These are phyloP conservation scores for Cryptosporidium tyzzeri DNA, from an alignment of 169 alveolate species.

Conservation along the genomic window DNA sequence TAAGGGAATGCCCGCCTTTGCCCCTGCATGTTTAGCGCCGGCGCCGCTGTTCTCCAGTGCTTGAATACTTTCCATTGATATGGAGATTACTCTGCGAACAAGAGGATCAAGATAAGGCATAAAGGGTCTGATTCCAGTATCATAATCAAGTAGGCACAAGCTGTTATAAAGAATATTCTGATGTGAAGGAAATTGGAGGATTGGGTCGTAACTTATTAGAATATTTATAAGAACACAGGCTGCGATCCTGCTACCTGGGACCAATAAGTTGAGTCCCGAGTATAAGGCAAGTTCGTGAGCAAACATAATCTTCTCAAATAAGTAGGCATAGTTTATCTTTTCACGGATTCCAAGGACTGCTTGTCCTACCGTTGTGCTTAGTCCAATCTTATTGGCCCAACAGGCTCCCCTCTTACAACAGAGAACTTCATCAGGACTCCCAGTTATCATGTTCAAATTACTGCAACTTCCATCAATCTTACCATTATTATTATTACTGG, in stretches of 20 bases:
- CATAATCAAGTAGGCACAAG: slow-evolving; percentile 54
- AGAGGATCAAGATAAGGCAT: slow-evolving; percentile 66
- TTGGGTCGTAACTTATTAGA: slow-evolving; percentile 26
- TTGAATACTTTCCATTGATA: slow-evolving; percentile 43
- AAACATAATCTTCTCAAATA: slow-evolving; percentile 62
- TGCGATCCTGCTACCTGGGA: slow-evolving; percentile 61
- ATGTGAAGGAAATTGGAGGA: slow-evolving; percentile 36
- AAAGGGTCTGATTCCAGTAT: slow-evolving; percentile 40
- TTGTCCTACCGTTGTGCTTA: slow-evolving; percentile 55
- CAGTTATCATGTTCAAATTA: not conserved
- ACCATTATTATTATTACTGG: not conserved
- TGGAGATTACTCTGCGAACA: slow-evolving; percentile 25
- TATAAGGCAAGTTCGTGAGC: slow-evolving; percentile 60
- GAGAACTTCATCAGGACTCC: not conserved
- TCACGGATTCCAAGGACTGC: slow-evolving; percentile 59
- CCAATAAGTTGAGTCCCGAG: slow-evolving; percentile 38
- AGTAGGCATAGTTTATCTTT: slow-evolving; percentile 31
- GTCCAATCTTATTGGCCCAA: slow-evolving; percentile 48
- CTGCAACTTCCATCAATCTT: not conserved
- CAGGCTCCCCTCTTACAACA: slow-evolving; percentile 39
- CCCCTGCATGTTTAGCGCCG: not conserved
- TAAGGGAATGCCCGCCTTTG: not conserved
- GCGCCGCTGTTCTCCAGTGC: slow-evolving; percentile 37
- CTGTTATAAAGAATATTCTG: slow-evolving; percentile 36
- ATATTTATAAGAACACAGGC: slow-evolving; percentile 42